phyloP scores from a whole-genome alignment of 345 rosid genomes.

The Cardamine occulta region DNA sequence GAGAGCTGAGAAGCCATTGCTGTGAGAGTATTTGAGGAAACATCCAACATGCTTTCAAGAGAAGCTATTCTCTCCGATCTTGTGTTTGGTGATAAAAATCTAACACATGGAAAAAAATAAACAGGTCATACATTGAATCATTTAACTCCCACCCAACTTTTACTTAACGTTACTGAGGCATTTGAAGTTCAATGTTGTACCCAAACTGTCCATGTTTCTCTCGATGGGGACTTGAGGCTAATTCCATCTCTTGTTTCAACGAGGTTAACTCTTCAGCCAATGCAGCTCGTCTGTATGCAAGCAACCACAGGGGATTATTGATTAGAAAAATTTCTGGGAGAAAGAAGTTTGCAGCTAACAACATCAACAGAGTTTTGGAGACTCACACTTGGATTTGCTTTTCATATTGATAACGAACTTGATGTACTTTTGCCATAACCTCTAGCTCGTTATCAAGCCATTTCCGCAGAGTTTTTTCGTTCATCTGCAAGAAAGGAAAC shows the following conservation, averaged over 20 bases:
- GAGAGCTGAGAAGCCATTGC: constrained; percentile 85
- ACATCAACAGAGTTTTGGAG: constrained; percentile 31
- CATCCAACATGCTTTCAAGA: constrained; percentile 70
- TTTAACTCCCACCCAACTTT: background rate
- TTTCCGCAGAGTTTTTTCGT: constrained; percentile 61
- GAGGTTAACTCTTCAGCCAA: constrained; percentile 67
- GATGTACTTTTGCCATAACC: constrained; percentile 69
- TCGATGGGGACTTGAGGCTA: constrained; percentile 57
- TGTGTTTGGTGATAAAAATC: constrained; percentile 62
- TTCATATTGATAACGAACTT: constrained; percentile 71
- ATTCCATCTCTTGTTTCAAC: constrained; percentile 59
- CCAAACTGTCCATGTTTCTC: constrained; percentile 63
- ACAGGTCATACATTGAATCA: constrained; percentile 37
- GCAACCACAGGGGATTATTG: constrained; percentile 21
- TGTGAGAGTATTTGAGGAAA: constrained; percentile 69
- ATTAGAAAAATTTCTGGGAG: background rate
- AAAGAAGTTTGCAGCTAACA: constrained; percentile 18
- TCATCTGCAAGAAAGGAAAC: constrained; percentile 47
- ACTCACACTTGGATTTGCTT: constrained; percentile 82
- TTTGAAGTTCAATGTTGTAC: constrained; percentile 37
- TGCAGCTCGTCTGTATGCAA: constrained; percentile 57
- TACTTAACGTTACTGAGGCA: background rate
- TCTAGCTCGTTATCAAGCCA: constrained; percentile 87
- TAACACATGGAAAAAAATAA: constrained; percentile 32
- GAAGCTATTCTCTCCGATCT: constrained; percentile 69